Evolutionary conservation across 805 yeast genomes (phyloP), one percentile per base, ranked within the genome.

Genomic region (Isabelozyma gotoi): DNA sequence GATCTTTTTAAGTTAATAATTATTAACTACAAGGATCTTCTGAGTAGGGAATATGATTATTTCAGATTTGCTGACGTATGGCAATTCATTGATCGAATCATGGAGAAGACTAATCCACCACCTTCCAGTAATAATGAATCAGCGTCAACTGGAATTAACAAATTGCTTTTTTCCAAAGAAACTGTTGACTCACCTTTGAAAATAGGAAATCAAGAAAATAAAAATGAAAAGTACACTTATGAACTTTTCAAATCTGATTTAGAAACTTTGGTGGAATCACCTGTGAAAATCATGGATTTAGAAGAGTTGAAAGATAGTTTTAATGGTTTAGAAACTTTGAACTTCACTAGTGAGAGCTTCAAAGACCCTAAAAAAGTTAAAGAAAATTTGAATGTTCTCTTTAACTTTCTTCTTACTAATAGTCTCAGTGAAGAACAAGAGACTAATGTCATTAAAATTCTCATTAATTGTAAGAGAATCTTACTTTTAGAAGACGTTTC

Each of bases 181-280:
- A 56, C 59, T 2, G 55, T 52, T 3, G 74, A 67, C 7, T 63
- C 73, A 1, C 75, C 75, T 0, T 53, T 69, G 60, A 63, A 58
- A 31, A 57, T 66, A 2, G 57, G 50, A 37, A 49, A 56, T 0
- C 56, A 50, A 2, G 55, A 53, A 3, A 49, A 46, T 14, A 52
- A 48, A 29, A 49, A 45, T 6, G 63, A 59, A 19, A 37, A 39
- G 3, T 60, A 56, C 34, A 50, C 61, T 1, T 48, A 51, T 3
- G 55, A 51, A 11, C 57, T 53, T 7, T 68, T 70, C 41, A 52
- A 57, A 24, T 48, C 48, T 12, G 69, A 65, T 34, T 52, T 69
- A 31, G 58, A 59, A 16, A 37, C 32, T 12, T 47, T 68, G 10
- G 34, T 56, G 16, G 50, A 46, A 5, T 33, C 21, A 1, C 42